Evolutionary conservation across 768 basidiomycete genomes (phyloP).

Genomic region (Floccularia luteovirens): DNA sequence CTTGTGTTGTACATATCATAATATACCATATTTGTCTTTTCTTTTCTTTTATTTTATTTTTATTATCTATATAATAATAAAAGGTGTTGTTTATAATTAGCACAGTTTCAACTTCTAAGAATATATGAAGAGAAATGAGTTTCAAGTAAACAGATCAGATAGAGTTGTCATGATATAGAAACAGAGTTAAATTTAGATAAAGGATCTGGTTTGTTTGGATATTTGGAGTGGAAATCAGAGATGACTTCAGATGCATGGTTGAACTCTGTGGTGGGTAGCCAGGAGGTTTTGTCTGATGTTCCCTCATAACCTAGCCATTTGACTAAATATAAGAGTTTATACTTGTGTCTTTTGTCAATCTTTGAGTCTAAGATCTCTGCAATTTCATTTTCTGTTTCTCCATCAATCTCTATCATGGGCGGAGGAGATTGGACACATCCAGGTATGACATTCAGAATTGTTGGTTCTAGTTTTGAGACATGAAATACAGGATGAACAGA

Average conservation of each 20-base stretch:
- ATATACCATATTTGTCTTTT: too few relatives aligned
- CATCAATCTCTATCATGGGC: background rate
- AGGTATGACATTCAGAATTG: background rate
- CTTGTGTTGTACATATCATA: background rate
- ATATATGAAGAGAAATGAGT: background rate
- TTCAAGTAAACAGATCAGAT: too few relatives aligned
- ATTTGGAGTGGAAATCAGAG: background rate
- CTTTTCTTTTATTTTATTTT: too few relatives aligned
- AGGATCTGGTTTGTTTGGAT: slow-evolving; percentile 1
- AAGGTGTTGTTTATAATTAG: background rate
- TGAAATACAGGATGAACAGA: slow-evolving; percentile 14
- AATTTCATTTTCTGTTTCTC: background rate
- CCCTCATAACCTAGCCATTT: background rate
- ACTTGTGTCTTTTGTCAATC: background rate
- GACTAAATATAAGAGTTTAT: background rate
- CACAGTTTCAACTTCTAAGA: background rate
- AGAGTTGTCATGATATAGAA: too few relatives aligned
- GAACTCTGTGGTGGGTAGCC: background rate
- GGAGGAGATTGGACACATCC: background rate
- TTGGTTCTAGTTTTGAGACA: slow-evolving; percentile 7
- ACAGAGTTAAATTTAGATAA: too few relatives aligned
- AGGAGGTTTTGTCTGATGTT: background rate
- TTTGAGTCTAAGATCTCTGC: slow-evolving; percentile 1
- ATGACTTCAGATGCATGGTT: background rate
- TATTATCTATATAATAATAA: background rate